A percentile compares a stretch with the other conserved stretches of the same genome.
Evolutionary conservation across 176 grass and related monocot species (phyloP).

Genomic region (Oryza glumipatula): DNA sequence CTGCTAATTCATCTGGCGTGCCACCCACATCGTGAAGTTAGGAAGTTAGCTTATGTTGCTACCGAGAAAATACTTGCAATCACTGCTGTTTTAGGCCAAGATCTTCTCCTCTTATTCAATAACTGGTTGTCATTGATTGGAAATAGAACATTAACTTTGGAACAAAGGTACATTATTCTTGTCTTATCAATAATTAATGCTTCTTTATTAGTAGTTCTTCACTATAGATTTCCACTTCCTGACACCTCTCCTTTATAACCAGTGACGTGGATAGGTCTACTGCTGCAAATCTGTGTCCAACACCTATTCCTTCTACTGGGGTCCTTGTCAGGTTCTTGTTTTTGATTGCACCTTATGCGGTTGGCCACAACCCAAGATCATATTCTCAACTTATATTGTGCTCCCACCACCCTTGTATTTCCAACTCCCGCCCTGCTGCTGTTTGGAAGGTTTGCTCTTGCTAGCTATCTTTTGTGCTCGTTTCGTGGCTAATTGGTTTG

Average conservation of each 20-base stretch:
- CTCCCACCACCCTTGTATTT: constrained; percentile 84
- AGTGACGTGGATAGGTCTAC: constrained; percentile 63
- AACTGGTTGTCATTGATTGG: constrained; percentile 71
- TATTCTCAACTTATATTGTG: constrained; percentile 81
- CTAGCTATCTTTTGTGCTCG: not conserved
- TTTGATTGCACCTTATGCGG: constrained; percentile 77
- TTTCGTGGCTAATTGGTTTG: constrained; percentile 41
- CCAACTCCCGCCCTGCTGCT: constrained; percentile 47
- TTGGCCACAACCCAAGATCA: constrained; percentile 55
- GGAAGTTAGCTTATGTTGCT: constrained; percentile 67
- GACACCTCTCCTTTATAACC: constrained; percentile 38
- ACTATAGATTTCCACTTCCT: not conserved
- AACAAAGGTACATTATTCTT: constrained; percentile 53
- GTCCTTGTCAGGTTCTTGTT: constrained; percentile 87
- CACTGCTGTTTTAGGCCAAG: constrained; percentile 57
- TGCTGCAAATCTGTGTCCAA: constrained; percentile 45
- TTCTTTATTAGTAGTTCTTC: constrained; percentile 13
- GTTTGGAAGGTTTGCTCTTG: constrained; percentile 72
- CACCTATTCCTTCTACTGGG: constrained; percentile 67
- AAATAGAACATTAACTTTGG: constrained; percentile 60
- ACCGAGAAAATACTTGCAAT: constrained; percentile 63
- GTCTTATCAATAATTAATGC: not conserved
- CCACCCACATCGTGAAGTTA: constrained; percentile 84
- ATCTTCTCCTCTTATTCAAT: constrained; percentile 69
- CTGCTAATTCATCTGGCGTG: constrained; percentile 75